Evolutionary conservation across 2,329 filamentous ascomycete species (phyloP).

Genomic region (Curvularia eragrostidis): DNA sequence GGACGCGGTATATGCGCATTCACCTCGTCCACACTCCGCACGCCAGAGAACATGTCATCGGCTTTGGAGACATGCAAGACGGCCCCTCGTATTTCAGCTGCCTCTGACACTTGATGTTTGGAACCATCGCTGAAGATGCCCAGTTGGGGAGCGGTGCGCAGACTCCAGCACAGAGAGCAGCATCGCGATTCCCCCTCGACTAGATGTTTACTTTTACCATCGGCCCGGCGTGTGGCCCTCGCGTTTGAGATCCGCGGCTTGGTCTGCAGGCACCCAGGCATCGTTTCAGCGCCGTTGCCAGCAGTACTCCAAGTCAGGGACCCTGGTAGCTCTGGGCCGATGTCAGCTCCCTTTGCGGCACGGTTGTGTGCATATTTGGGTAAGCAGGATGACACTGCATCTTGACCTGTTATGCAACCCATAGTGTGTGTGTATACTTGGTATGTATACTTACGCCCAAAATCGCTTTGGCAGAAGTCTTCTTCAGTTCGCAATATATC

Average conservation of each 20-base stretch:
- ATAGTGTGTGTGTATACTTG: too few relatives aligned
- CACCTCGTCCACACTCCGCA: too few relatives aligned
- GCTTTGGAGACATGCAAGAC: constrained; percentile 19
- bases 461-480: neutral
- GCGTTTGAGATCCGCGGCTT: constrained; percentile 39
- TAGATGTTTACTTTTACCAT: constrained; percentile 11
- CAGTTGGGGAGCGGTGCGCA: neutral
- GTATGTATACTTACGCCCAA: too few relatives aligned
- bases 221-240: constrained; percentile 14
- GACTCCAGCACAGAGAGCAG: constrained; percentile 18
- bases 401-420: neutral
- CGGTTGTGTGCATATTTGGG: neutral
- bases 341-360: neutral
- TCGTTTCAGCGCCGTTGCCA: constrained; percentile 30
- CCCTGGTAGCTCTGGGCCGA: neutral
- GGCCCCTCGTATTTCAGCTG: constrained; percentile 10
- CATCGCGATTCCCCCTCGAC: constrained; percentile 1
- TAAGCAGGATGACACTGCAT: neutral
- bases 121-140: constrained; percentile 12
- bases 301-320: neutral
- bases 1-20: neutral
- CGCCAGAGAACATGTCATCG: neutral
- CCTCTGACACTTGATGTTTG: constrained; percentile 24
- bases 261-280: constrained; percentile 42
- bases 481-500: neutral